Evolutionary conservation across 805 yeast species (phyloP).

Genomic region (Candida lessepsii): DNA sequence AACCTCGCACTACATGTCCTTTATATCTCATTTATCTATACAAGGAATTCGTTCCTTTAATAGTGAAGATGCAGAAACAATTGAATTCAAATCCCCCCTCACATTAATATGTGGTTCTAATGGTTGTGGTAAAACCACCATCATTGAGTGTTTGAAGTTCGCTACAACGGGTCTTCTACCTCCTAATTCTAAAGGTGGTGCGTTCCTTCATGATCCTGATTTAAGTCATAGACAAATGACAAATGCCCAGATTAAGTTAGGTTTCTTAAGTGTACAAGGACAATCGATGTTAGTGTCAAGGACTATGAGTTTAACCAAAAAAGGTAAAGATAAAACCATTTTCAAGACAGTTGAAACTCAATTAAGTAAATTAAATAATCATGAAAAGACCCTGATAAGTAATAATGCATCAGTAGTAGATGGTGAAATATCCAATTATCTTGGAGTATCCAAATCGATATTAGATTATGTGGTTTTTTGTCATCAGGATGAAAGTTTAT

Average conservation of each 20-base stretch:
- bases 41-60: conserved; percentile 92
- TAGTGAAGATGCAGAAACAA: conserved; percentile 78
- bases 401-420: conserved; percentile 86
- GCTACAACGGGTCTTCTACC: conserved; percentile 96
- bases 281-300: conserved; percentile 83
- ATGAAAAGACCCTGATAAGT: conserved; percentile 71
- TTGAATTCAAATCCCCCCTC: conserved; percentile 85
- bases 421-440: conserved; percentile 68
- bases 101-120: conserved; percentile 94
- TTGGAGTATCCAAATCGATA: conserved; percentile 87
- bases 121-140: conserved; percentile 95
- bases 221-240: conserved; percentile 73
- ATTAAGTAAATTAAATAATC: conserved; percentile 60
- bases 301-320: conserved; percentile 70
- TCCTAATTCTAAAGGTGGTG: conserved; percentile 94
- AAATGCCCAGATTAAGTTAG: conserved; percentile 86
- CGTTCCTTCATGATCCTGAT: conserved; percentile 91
- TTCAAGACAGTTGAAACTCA: conserved; percentile 94
- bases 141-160: conserved; percentile 89
- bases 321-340: conserved; percentile 42
- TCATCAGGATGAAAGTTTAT: conserved; percentile 93
- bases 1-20: conserved; percentile 33
- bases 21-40: conserved; percentile 47
- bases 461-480: conserved; percentile 92
- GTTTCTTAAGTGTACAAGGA: conserved; percentile 71